phyloP scores from a whole-genome alignment of 2,329 filamentous ascomycete species.

The Aspergillus ochraceoroseus region DNA sequence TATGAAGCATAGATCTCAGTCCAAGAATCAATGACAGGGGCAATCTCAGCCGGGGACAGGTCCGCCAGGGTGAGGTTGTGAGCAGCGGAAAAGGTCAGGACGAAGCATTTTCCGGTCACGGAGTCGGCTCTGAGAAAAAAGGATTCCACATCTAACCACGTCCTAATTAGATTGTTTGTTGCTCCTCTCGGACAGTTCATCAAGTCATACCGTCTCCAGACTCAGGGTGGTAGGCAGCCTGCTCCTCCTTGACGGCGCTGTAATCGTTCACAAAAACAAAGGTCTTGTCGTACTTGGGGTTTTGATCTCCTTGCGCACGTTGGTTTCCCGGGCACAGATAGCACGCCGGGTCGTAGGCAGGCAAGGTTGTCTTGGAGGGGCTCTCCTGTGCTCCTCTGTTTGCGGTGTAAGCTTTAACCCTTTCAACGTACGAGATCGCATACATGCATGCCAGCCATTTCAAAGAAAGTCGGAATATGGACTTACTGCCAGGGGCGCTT shows the following conservation, averaged over 20 bases:
- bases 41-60: constrained; percentile 68
- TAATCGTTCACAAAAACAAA: constrained; percentile 98
- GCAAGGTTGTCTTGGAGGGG: constrained; percentile 62
- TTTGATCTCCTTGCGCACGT: constrained; percentile 77
- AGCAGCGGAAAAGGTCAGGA: constrained; percentile 85
- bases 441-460: neutral
- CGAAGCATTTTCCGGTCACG: constrained; percentile 93
- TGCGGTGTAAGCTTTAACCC: constrained; percentile 2
- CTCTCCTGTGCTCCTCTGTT: constrained; percentile 70
- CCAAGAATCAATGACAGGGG: constrained; percentile 85
- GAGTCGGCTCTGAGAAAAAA: constrained; percentile 75
- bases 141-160: constrained; percentile 59
- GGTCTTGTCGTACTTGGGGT: constrained; percentile 79
- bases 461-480: neutral
- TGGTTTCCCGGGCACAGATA: constrained; percentile 92
- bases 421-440: neutral
- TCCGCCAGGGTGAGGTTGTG: constrained; percentile 93
- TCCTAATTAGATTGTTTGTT: neutral
- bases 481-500: constrained; percentile 97
- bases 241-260: constrained; percentile 90
- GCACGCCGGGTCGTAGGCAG: constrained; percentile 83
- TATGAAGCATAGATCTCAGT: constrained; percentile 82
- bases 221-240: constrained; percentile 66
- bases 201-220: constrained; percentile 47
- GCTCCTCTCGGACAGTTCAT: neutral